Percentiles rank a stretch among this genome's conserved stretches.
phyloP scores from a whole-genome alignment of 169 alveolate species.

The Babesia ovata region DNA sequence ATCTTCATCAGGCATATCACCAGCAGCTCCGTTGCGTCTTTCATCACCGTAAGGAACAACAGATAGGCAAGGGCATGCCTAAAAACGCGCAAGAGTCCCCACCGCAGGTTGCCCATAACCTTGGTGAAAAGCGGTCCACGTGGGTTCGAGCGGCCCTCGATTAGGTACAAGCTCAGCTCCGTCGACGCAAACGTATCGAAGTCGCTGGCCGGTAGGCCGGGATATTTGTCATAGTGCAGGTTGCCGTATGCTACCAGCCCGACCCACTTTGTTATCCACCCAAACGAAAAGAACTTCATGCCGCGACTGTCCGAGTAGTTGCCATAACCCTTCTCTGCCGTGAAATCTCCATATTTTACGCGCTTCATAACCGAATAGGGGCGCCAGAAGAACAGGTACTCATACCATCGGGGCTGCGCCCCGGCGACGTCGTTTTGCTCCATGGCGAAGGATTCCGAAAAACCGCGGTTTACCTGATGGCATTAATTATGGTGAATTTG shows the following conservation, averaged over 20 bases:
- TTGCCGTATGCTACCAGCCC: conserved; percentile 47
- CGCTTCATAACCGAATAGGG: not conserved
- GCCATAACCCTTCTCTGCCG: conserved; percentile 30
- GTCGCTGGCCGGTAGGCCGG: conserved; percentile 54
- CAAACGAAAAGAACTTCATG: conserved; percentile 36
- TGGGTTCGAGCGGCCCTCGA: conserved; percentile 8
- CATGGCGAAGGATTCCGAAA: not conserved
- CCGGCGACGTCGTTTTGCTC: not conserved
- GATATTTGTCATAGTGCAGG: conserved; percentile 43
- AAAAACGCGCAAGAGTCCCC: conserved; percentile 47
- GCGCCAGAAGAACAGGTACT: conserved; percentile 7
- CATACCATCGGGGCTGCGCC: not conserved
- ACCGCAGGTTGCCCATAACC: conserved; percentile 47
- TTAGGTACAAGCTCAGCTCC: conserved; percentile 40
- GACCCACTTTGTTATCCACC: conserved; percentile 63
- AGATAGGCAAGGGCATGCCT: conserved; percentile 24
- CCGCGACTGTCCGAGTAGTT: conserved; percentile 45
- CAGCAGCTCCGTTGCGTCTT: conserved; percentile 55
- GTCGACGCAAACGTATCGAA: conserved; percentile 57
- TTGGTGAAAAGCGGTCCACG: conserved; percentile 33
- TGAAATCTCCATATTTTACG: not conserved
- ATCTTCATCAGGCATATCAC: conserved; percentile 18
- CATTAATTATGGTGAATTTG: too few relatives aligned
- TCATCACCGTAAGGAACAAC: conserved; percentile 39
- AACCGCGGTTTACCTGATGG: not conserved